phyloP scores from a whole-genome alignment of 2,329 filamentous ascomycete species.

The Colletotrichum shisoi region DNA sequence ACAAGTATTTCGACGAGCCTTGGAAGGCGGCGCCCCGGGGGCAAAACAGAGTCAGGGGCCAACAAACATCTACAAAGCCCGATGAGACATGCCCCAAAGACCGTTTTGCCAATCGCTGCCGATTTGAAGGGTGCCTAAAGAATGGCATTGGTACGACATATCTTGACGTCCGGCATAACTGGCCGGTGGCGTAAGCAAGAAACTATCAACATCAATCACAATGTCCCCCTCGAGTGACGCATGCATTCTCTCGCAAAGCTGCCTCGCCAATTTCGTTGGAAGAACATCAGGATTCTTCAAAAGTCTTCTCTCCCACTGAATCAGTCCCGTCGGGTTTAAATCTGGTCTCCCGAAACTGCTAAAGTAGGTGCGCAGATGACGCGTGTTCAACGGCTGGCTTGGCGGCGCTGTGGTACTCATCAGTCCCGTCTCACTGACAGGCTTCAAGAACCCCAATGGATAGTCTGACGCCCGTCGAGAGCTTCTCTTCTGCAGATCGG shows the following conservation, averaged over 20 bases:
- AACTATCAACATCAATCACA: too few species aligned
- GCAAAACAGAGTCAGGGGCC: conserved; percentile 4
- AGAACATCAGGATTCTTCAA: background rate
- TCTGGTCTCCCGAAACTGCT: background rate
- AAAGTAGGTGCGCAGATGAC: too few species aligned
- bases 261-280: background rate
- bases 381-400: too few species aligned
- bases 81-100: background rate
- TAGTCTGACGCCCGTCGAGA: background rate
- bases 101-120: too few species aligned
- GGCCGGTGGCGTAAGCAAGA: background rate
- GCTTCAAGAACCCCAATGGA: too few species aligned
- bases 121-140: background rate
- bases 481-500: background rate
- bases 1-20: conserved; percentile 59
- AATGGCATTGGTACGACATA: background rate
- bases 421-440: too few species aligned
- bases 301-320: background rate
- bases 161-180: background rate
- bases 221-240: background rate
- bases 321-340: background rate
- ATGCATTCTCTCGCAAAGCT: background rate
- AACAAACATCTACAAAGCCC: conserved; percentile 40
- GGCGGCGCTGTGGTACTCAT: too few species aligned
- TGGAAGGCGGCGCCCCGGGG: conserved; percentile 42